Percentiles rank a stretch among this genome's conserved stretches.
Conservation (phyloP, 345 rosid genomes). For the Orychophragmus violaceus region DNA sequence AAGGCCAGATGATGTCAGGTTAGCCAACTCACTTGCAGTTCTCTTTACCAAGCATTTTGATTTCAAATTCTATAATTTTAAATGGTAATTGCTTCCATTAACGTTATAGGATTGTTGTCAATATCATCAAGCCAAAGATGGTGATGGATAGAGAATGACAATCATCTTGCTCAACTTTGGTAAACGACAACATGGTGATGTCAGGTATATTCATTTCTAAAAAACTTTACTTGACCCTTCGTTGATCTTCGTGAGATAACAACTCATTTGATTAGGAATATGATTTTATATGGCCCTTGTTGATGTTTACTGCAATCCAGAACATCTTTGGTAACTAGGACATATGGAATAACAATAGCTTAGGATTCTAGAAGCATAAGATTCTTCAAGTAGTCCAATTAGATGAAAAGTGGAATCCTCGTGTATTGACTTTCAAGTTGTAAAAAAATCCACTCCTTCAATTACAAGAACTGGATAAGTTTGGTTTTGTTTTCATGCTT, state of each 20-base stretch:
- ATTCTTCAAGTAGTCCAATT: conserved; percentile 22
- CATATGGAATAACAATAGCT: background rate
- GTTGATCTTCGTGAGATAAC: no score
- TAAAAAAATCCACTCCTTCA: conserved; percentile 5
- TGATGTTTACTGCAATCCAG: background rate
- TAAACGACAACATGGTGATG: conserved; percentile 72
- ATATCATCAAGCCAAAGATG: no score
- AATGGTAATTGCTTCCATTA: no score
- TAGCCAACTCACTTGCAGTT: no score
- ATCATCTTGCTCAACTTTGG: conserved; percentile 79
- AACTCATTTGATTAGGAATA: background rate
- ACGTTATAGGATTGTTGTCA: no score
- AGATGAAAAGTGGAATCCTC: conserved; percentile 20
- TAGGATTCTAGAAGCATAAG: conserved; percentile 24
- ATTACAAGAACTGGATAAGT: conserved; percentile 12
- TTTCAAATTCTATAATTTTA: no score
- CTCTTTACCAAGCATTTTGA: no score
- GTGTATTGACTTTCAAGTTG: background rate
- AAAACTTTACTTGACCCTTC: background rate
- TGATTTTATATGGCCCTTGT: background rate
- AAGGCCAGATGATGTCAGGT: no score
- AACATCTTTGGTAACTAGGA: background rate
- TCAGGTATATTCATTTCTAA: conserved; percentile 44
- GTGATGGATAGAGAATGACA: no score
- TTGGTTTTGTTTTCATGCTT: conserved; percentile 1